phyloP scores from a whole-genome alignment of 2,329 filamentous ascomycete genomes.

The Sphaerostilbella broomeana region DNA sequence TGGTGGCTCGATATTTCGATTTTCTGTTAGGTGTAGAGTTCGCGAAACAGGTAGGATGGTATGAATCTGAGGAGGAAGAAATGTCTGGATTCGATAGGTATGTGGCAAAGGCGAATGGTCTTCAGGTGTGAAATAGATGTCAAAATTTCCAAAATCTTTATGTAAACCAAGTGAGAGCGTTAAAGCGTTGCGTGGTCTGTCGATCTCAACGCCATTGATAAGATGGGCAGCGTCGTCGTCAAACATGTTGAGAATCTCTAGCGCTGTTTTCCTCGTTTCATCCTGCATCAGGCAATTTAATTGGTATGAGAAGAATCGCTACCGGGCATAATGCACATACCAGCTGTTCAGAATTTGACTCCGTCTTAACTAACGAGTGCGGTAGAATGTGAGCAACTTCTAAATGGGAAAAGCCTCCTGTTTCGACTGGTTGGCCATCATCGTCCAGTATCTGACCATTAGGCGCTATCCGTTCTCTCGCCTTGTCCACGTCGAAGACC shows the following conservation, averaged over 20 bases:
- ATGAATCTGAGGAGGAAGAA: constrained; percentile 7
- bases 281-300: constrained; percentile 10
- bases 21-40: constrained; percentile 21
- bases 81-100: constrained; percentile 19
- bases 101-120: constrained; percentile 27
- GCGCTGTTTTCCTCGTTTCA: constrained; percentile 25
- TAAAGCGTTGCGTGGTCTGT: constrained; percentile 33
- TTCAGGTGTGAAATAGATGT: constrained; percentile 17
- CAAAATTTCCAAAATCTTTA: constrained; percentile 18
- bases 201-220: constrained; percentile 34
- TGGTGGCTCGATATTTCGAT: constrained; percentile 25
- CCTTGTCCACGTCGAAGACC: constrained; percentile 1
- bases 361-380: constrained; percentile 10
- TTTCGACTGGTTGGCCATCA: constrained; percentile 4
- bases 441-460: constrained; percentile 3
- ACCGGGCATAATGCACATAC: constrained; percentile 12
- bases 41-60: constrained; percentile 23
- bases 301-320: too few relatives aligned
- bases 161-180: constrained; percentile 17
- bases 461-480: background rate
- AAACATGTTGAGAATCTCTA: constrained; percentile 37
- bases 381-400: constrained; percentile 17
- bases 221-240: constrained; percentile 28
- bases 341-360: constrained; percentile 2
- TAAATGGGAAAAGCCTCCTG: constrained; percentile 1